These are phyloP conservation scores for Hyphopichia buzzinii DNA, from an alignment of 1,139 yeast species.

Conservation along the genomic window DNA sequence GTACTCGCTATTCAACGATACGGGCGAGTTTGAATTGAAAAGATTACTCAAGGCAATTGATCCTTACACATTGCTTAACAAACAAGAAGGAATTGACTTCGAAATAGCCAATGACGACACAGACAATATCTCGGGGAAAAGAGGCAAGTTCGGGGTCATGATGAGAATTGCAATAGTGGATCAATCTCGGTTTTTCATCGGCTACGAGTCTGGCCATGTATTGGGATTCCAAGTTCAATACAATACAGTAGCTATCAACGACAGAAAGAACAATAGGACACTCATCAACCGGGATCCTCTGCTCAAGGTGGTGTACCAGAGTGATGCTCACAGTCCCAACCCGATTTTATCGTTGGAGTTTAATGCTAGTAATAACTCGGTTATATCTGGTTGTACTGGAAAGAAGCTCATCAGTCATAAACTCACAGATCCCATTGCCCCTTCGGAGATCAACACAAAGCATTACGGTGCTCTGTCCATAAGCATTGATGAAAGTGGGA, in stretches of 20 bases:
- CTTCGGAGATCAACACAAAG: constrained; percentile 11
- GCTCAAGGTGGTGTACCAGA: constrained; percentile 18
- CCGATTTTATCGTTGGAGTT: constrained; percentile 45
- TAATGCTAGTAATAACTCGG: constrained; percentile 9
- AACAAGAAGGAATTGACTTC: constrained; percentile 10
- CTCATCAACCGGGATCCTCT: constrained; percentile 22
- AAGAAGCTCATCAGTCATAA: constrained; percentile 30
- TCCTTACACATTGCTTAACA: constrained; percentile 16
- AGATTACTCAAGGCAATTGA: constrained; percentile 28
- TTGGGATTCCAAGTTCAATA: constrained; percentile 25
- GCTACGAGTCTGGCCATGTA: constrained; percentile 60
- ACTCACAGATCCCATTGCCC: neutral
- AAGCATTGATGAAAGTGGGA: constrained; percentile 5
- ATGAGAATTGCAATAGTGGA: constrained; percentile 46
- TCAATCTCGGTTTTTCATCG: constrained; percentile 35
- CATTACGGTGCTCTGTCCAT: constrained; percentile 23
- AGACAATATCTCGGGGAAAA: constrained; percentile 15
- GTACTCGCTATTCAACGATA: constrained; percentile 30
- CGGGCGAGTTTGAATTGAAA: constrained; percentile 16
- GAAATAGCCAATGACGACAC: constrained; percentile 11
- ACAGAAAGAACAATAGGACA: constrained; percentile 7
- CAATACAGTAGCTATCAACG: constrained; percentile 2
- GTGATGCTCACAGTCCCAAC: constrained; percentile 43
- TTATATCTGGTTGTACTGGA: constrained; percentile 45
- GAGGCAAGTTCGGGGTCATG: constrained; percentile 51